Evolutionary conservation across 2,329 filamentous ascomycete species (phyloP).

Genomic region (Calonectria pteridis): DNA sequence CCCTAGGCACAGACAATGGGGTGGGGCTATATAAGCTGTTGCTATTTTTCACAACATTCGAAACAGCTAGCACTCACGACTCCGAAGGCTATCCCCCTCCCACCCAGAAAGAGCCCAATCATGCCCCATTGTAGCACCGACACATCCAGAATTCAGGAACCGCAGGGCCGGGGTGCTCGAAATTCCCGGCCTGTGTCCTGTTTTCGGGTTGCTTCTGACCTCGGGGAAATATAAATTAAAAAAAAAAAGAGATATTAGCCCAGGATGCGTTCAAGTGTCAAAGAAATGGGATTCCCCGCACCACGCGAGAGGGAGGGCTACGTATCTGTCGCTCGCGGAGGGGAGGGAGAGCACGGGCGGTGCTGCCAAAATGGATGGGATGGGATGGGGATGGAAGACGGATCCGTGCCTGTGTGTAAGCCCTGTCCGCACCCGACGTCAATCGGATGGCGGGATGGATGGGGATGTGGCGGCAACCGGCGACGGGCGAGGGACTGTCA

Average conservation of each 20-base stretch:
- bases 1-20: conserved; percentile 32
- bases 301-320: not conserved
- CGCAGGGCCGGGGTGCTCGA: conserved; percentile 20
- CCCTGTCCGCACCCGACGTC: conserved; percentile 4
- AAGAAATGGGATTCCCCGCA: conserved; percentile 20
- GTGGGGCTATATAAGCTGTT: conserved; percentile 38
- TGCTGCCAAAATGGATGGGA: conserved; percentile 8
- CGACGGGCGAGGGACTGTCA: conserved; percentile 4
- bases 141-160: conserved; percentile 34
- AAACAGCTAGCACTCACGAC: conserved; percentile 43
- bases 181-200: conserved; percentile 30
- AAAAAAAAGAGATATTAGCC: conserved; percentile 34
- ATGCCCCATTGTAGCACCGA: conserved; percentile 25
- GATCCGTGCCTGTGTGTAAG: conserved; percentile 23
- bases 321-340: not conserved
- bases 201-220: conserved; percentile 37
- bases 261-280: conserved; percentile 25
- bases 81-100: conserved; percentile 27
- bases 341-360: not conserved
- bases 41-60: conserved; percentile 47
- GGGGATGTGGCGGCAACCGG: conserved; percentile 13
- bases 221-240: conserved; percentile 31
- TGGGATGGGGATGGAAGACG: conserved; percentile 8
- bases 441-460: conserved; percentile 8
- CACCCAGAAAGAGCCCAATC: conserved; percentile 37